Conservation (phyloP, 2,329 filamentous ascomycete genomes). For the Fusarium nelsonii region DNA sequence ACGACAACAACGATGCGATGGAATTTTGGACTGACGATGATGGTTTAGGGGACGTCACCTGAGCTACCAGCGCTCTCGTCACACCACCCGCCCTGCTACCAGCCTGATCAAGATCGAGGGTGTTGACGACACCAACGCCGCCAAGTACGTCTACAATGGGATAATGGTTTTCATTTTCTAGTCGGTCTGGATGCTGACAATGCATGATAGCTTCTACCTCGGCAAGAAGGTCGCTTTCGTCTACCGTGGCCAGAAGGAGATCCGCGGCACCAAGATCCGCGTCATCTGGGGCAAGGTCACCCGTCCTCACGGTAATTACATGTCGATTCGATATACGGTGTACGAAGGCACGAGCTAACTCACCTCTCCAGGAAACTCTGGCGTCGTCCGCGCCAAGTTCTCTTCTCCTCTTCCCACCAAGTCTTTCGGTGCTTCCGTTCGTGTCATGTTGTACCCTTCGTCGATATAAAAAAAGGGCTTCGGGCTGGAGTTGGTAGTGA, state of each 20-base stretch:
- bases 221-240: conserved; percentile 99
- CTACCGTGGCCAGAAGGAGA: conserved; percentile 94
- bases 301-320: conserved; percentile 84
- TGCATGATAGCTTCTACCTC: conserved; percentile 80
- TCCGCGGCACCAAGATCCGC: conserved; percentile 97
- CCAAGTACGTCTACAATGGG: conserved; percentile 73
- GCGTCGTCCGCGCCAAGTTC: conserved; percentile 98
- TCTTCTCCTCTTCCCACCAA: conserved; percentile 93
- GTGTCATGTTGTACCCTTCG: conserved; percentile 98
- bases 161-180: not conserved
- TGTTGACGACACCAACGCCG: conserved; percentile 89
- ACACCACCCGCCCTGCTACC: conserved; percentile 89
- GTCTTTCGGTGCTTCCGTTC: conserved; percentile 95
- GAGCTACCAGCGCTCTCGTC: conserved; percentile 96
- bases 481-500: conserved; percentile 72
- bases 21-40: conserved; percentile 50
- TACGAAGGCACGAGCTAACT: conserved; percentile 30
- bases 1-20: conserved; percentile 39
- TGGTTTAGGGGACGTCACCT: conserved; percentile 89
- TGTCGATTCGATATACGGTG: not conserved
- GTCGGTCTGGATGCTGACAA: conserved; percentile 44
- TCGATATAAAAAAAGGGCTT: conserved; percentile 86
- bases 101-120: conserved; percentile 99
- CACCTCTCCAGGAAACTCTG: conserved; percentile 82
- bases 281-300: conserved; percentile 99